Evolutionary conservation across 2,329 filamentous ascomycete species (phyloP).

Genomic region (Diaporthe aspalathi): DNA sequence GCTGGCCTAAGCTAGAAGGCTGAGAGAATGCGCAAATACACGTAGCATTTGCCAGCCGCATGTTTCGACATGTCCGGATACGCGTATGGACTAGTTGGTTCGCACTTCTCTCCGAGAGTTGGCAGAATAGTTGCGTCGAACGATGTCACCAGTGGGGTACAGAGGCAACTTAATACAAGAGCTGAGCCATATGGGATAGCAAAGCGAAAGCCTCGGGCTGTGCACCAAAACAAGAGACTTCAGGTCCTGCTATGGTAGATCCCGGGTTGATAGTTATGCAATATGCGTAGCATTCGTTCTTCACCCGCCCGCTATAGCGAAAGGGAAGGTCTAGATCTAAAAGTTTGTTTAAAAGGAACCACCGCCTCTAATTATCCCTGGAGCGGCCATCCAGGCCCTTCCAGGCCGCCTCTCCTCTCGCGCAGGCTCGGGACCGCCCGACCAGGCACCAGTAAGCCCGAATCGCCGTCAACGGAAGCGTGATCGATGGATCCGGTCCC

Average conservation of each 20-base stretch:
- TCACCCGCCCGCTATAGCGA: background rate
- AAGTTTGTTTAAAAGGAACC: background rate
- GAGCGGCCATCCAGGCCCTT: background rate
- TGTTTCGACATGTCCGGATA: background rate
- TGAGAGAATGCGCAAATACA: background rate
- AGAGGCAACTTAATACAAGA: background rate
- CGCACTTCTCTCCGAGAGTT: background rate
- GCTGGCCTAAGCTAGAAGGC: background rate
- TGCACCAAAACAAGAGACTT: background rate
- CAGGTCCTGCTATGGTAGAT: background rate
- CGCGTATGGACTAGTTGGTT: background rate
- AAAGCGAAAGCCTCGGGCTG: background rate
- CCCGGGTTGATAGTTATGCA: background rate
- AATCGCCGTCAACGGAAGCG: background rate
- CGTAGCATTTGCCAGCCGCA: background rate
- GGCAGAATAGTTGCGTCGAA: background rate
- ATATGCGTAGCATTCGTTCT: background rate
- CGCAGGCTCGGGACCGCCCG: slow-evolving; percentile 3
- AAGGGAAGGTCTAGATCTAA: background rate
- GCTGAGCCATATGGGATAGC: background rate
- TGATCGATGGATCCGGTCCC: slow-evolving; percentile 5
- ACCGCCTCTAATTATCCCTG: background rate
- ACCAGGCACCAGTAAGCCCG: background rate
- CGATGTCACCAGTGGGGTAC: background rate
- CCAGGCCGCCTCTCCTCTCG: slow-evolving; percentile 14